Percentiles rank a stretch among this genome's conserved stretches.
Evolutionary conservation across 2,329 filamentous ascomycete species (phyloP).

Genomic region (Furcasterigmium furcatum): DNA sequence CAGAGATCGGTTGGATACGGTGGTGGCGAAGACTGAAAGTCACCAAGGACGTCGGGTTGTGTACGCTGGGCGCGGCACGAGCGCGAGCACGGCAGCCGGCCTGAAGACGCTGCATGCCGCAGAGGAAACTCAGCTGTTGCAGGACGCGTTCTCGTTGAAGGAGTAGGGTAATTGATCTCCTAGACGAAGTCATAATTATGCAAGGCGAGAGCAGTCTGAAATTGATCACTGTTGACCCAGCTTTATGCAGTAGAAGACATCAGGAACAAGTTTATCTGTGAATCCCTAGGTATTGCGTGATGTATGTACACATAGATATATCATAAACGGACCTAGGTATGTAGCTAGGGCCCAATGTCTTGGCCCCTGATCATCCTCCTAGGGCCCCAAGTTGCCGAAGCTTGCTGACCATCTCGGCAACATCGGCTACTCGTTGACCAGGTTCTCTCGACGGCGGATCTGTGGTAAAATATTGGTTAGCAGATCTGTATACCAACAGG

Average conservation of each 20-base stretch:
- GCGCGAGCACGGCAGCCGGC: conserved; percentile 3
- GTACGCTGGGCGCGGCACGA: conserved; percentile 1
- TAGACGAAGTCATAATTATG: neutral
- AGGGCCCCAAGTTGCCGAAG: conserved; percentile 89
- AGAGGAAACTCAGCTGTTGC: conserved; percentile 1
- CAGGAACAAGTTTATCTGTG: too few relatives aligned
- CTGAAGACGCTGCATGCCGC: conserved; percentile 4
- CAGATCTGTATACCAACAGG: neutral
- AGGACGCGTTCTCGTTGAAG: neutral
- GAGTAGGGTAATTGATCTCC: too few relatives aligned
- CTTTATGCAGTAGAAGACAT: too few relatives aligned
- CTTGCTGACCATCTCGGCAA: conserved; percentile 86
- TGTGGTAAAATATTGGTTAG: conserved; percentile 23
- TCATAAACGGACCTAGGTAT: too few relatives aligned
- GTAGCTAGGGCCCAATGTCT: too few relatives aligned
- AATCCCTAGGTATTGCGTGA: too few relatives aligned
- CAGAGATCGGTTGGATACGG: conserved; percentile 15
- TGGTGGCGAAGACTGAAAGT: neutral
- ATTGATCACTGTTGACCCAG: too few relatives aligned
- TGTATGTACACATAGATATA: too few relatives aligned
- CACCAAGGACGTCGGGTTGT: neutral
- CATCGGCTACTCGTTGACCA: conserved; percentile 95
- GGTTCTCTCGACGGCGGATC: conserved; percentile 87
- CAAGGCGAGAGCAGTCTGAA: neutral
- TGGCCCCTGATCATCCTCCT: too few relatives aligned